Evolutionary conservation across 805 yeast species (phyloP).

Genomic region (Nakazawaea anatomiae): DNA sequence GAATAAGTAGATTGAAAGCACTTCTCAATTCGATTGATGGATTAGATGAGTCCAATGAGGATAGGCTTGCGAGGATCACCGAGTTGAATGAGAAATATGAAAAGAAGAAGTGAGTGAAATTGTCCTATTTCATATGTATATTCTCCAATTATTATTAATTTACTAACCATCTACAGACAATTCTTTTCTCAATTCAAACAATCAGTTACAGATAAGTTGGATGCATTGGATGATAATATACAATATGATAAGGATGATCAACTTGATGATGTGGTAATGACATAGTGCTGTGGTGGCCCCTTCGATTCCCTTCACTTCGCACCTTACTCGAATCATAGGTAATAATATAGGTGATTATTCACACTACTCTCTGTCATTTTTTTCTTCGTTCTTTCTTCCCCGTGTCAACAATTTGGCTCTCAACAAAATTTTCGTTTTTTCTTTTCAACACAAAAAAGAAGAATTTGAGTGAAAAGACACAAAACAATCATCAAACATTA

Average conservation of each 20-base stretch:
- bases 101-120: constrained; percentile 17
- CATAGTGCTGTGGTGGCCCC: neutral
- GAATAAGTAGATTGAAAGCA: constrained; percentile 29
- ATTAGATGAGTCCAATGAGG: constrained; percentile 34
- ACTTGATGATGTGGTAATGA: constrained; percentile 1
- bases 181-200: constrained; percentile 2
- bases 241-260: neutral
- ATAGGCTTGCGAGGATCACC: constrained; percentile 26
- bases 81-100: constrained; percentile 26
- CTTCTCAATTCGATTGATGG: constrained; percentile 38
- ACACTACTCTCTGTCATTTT: neutral
- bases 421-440: too few relatives aligned
- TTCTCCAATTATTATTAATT: too few relatives aligned
- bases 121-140: neutral
- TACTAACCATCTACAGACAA: neutral
- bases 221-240: neutral
- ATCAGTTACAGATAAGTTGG: neutral
- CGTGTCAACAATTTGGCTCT: neutral
- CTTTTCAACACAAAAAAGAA: neutral
- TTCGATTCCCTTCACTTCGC: too few relatives aligned
- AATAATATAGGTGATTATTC: too few relatives aligned
- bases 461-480: neutral
- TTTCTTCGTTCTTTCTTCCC: neutral
- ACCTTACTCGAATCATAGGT: too few relatives aligned
- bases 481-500: neutral